Evolutionary conservation across 352 stramenopile genomes (phyloP), one percentile per base, ranked within the genome.

Genomic region (Phytophthora litchii): DNA sequence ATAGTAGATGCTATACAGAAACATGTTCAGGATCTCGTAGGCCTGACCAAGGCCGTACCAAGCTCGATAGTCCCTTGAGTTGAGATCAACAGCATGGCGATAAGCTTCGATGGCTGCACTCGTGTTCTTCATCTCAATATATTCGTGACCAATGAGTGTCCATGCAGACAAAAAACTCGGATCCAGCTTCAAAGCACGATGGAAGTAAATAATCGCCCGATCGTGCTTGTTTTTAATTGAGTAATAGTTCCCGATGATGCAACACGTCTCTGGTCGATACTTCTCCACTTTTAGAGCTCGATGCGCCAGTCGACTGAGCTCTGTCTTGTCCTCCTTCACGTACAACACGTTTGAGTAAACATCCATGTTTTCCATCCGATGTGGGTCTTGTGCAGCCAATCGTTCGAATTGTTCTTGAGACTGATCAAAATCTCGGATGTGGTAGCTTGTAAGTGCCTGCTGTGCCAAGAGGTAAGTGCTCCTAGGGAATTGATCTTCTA

Each of bases 1-100:
- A 78, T 99, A 99, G 82, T 99, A 98, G n/a, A 99, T 86, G 38
- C 96, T 97, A 76, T 99, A 99, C 49, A 98, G 82, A 52, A 95
- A 92, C 95, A 99, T 98, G 67, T 98, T 97, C 45, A 99, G 80
- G 43, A 99, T 97, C 81, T 99, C 97, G 76, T 99, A 99, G 0
- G 95, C 96, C 72, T 99, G 97, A 0, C 97, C 97, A 19, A 99
- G 83, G 17, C 97, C 97, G 70, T 99, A 99, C 97, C 97, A 99
- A 13, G 97, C 97, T 29, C 97, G 84, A 75, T 99, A 99, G 67
- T 99, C 97, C 19, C 89, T 78, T 13, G 83, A 78, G 64, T 92
- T 97, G 11, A 99, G 86, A 68, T 98, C 91, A 44, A 90, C 74
- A 1, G 96, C 97, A 45, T 96, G 86, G 17, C 96, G 91, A 66